phyloP scores from a whole-genome alignment of 2,329 filamentous ascomycete genomes.

The Fusarium falciforme region DNA sequence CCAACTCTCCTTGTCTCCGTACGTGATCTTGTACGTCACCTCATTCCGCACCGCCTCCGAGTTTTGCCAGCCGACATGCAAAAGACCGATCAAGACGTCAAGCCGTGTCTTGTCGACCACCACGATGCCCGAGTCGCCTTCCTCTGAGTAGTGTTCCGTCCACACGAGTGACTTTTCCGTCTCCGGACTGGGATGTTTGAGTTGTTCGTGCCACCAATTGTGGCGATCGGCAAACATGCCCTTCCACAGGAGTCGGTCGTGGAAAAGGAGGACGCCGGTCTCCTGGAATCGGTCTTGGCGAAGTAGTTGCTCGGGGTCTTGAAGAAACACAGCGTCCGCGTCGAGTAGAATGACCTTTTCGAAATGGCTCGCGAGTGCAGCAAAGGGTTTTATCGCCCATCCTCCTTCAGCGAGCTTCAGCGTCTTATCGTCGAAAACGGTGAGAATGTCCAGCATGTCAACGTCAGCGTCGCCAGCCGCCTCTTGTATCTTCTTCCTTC shows the following conservation, averaged over 20 bases:
- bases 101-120: constrained; percentile 54
- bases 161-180: constrained; percentile 52
- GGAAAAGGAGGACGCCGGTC: constrained; percentile 53
- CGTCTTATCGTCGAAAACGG: constrained; percentile 48
- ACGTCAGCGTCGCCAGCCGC: constrained; percentile 32
- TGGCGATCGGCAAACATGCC: constrained; percentile 48
- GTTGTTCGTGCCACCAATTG: constrained; percentile 52
- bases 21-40: constrained; percentile 54
- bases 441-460: constrained; percentile 48
- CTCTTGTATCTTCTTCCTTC: constrained; percentile 42
- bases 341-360: constrained; percentile 54
- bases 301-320: constrained; percentile 50
- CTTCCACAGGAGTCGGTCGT: constrained; percentile 56
- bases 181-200: constrained; percentile 49
- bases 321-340: constrained; percentile 54
- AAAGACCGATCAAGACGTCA: constrained; percentile 51
- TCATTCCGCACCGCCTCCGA: constrained; percentile 52
- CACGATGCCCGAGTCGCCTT: constrained; percentile 56
- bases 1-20: constrained; percentile 60
- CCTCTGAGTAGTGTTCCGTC: constrained; percentile 55
- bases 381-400: constrained; percentile 57
- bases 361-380: constrained; percentile 50
- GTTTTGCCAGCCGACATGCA: constrained; percentile 60
- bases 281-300: constrained; percentile 46
- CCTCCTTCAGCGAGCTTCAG: constrained; percentile 46